These are phyloP conservation scores for Xylariaceae sp. DNA, from an alignment of 2,329 filamentous ascomycete genomes.

Conservation along the genomic window DNA sequence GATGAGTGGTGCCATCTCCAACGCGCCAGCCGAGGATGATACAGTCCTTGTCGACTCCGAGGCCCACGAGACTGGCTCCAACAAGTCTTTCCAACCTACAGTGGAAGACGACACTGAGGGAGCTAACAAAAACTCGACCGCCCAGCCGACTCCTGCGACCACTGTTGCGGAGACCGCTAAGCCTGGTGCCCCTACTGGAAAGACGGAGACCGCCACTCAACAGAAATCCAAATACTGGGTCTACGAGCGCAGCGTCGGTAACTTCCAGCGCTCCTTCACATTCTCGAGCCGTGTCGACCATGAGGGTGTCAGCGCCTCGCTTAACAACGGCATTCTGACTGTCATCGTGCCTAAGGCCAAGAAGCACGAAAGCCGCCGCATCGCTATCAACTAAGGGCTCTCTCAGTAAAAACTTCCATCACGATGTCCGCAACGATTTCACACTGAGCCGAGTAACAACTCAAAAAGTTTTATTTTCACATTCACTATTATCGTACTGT, in stretches of 20 bases:
- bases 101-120: conserved; percentile 66
- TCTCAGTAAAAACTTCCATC: neutral
- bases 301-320: conserved; percentile 63
- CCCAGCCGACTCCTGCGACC: conserved; percentile 32
- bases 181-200: conserved; percentile 23
- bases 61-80: conserved; percentile 34
- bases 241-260: conserved; percentile 68
- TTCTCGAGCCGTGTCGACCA: conserved; percentile 70
- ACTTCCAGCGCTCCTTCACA: conserved; percentile 71
- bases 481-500: too few relatives aligned
- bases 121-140: conserved; percentile 34
- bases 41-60: conserved; percentile 17
- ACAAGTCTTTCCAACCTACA: conserved; percentile 60
- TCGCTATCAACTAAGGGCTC: conserved; percentile 55
- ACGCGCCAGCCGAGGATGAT: conserved; percentile 38
- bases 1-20: conserved; percentile 48
- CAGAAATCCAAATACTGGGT: conserved; percentile 70
- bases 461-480: too few relatives aligned
- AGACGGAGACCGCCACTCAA: conserved; percentile 29
- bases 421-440: too few relatives aligned
- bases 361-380: conserved; percentile 62
- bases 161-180: conserved; percentile 45
- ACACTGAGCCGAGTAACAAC: too few relatives aligned
- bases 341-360: conserved; percentile 70
- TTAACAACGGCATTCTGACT: conserved; percentile 70